Base-by-base conservation (phyloP, 179 eudicot genomes). In the Nepenthes alata region DNA sequence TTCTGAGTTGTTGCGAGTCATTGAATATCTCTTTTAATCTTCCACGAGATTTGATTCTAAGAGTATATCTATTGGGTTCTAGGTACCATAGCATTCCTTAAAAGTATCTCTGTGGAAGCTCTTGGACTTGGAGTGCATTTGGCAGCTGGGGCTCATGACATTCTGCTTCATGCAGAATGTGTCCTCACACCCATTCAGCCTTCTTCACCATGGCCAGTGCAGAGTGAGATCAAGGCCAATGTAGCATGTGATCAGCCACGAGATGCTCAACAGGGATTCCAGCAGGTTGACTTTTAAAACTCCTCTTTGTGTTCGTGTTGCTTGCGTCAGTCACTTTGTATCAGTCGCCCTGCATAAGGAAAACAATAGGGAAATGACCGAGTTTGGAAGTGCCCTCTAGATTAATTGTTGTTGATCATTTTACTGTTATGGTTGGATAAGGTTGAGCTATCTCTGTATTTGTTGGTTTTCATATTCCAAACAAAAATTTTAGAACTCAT, bases 71-170 rank as follows among this genome's bases (percentile, higher is more conserved):
- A 14, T 61, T 59, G 49, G 56, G 55, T 75, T 67, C 14, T 68
- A 93, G 98, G 98, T 75, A 80, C 91, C 44, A 69, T 83, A 59
- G 95, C 98, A 47, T 93, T 93, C 63, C 86, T 93, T 45, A 83
- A 84, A 77, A 93, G 96, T 75, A 79, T 93, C 65, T 89, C 98
- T 56, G 77, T 93, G 48, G 98, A 89, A 83, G 98, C 96, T 63
- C 81, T 89, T 74, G 95, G 90, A 36, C 82, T 93, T 45, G 98
- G 98, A 65, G 95, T 89, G 44, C 88, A 89, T 80, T 77, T 93
- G 81, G 88, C 95, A 57, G 98, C 87, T 7, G 95, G 95, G 61
- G 85, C 95, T 70, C 96, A 89, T 76, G 85, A 89, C 25, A 79
- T 93, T 69, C 85, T 93, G 66, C 84, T 78, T 44, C 96, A 86